Evolutionary conservation across 495 filamentous ascomycete species (phyloP).

Genomic region (Hypoxylon subgilvum): DNA sequence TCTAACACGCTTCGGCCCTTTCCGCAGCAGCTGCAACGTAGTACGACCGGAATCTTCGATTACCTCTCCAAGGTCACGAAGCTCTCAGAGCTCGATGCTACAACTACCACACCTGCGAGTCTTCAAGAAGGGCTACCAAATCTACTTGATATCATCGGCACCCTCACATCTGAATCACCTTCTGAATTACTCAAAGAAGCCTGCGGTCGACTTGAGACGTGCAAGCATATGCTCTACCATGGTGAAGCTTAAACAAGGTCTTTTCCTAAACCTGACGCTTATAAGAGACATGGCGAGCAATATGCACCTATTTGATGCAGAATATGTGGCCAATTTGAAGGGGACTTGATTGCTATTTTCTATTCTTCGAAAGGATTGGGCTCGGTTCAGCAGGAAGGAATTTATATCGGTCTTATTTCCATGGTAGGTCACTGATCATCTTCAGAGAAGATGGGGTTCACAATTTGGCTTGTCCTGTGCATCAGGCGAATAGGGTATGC

Average conservation of each 20-base stretch:
- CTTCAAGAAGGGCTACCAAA: conserved; percentile 52
- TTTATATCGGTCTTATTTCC: not conserved
- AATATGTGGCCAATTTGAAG: no score
- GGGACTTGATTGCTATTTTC: no score
- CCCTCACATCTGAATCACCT: conserved; percentile 50
- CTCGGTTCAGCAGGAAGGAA: no score
- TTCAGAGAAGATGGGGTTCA: not conserved
- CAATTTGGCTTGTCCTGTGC: not conserved
- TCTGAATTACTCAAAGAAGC: conserved; percentile 55
- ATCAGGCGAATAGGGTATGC: not conserved
- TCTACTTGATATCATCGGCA: conserved; percentile 49
- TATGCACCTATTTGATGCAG: no score
- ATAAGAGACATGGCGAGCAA: not conserved
- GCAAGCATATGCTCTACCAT: conserved; percentile 51
- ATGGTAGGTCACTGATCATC: not conserved
- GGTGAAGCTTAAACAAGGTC: conserved; percentile 26
- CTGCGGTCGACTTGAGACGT: conserved; percentile 46
- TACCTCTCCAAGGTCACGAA: conserved; percentile 52
- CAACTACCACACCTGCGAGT: conserved; percentile 33
- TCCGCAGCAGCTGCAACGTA: conserved; percentile 33
- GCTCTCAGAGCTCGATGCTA: conserved; percentile 46
- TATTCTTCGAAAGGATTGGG: no score
- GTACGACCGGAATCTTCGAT: conserved; percentile 36
- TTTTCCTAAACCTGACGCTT: not conserved
- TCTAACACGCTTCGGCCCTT: conserved; percentile 29